Evolutionary conservation across 2,329 filamentous ascomycete genomes (phyloP).

Genomic region (Hypoxylon rubiginosum): DNA sequence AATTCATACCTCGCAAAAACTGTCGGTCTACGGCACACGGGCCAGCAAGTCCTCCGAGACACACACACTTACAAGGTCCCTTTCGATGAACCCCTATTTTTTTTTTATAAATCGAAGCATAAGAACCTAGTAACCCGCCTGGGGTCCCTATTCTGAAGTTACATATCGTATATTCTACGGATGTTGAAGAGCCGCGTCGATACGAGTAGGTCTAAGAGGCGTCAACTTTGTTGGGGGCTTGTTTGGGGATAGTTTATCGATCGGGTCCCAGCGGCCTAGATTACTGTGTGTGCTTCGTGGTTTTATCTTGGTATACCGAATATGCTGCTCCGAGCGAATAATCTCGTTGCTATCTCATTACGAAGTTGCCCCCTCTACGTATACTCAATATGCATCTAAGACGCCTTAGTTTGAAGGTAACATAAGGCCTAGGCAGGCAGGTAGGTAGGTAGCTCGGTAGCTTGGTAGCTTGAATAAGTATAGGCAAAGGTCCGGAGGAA

Average conservation of each 20-base stretch:
- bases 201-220: constrained; percentile 6
- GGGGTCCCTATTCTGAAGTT: constrained; percentile 23
- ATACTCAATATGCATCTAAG: constrained; percentile 17
- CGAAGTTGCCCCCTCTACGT: constrained; percentile 7
- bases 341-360: constrained; percentile 9
- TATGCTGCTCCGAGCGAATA: constrained; percentile 2
- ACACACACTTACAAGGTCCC: constrained; percentile 2
- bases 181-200: constrained; percentile 38
- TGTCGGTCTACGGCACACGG: constrained; percentile 31
- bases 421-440: constrained; percentile 1
- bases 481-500: constrained; percentile 41
- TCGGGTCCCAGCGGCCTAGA: constrained; percentile 8
- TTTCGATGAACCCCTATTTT: constrained; percentile 29
- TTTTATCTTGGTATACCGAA: constrained; percentile 14
- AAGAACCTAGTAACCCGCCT: constrained; percentile 24
- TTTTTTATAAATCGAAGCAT: not conserved
- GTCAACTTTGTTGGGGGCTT: not conserved
- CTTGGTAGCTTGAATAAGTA: constrained; percentile 7
- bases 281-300: constrained; percentile 2
- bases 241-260: not conserved
- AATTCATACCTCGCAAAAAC: constrained; percentile 4
- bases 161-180: constrained; percentile 30
- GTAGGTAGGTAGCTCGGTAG: not conserved
- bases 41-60: constrained; percentile 30
- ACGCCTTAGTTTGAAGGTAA: not conserved